Evolutionary conservation across 371 early-diverging fungal species (phyloP).

Genomic region (Lichtheimia ramosa): DNA sequence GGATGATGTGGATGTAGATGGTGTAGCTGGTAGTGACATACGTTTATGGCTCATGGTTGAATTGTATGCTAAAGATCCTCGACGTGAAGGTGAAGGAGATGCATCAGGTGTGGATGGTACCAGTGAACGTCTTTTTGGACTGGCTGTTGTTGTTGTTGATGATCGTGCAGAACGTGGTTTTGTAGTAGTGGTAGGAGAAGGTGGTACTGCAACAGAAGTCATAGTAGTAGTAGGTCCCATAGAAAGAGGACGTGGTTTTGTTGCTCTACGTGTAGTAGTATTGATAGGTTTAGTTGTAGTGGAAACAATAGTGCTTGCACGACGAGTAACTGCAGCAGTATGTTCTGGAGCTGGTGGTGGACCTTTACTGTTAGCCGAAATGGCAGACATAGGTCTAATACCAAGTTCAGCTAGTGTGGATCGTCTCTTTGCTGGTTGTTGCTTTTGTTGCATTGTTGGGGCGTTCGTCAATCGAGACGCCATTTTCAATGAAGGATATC

Average conservation of each 20-base stretch:
- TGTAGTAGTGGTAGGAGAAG: not conserved
- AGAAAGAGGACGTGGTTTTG: conserved; percentile 15
- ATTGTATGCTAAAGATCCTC: not conserved
- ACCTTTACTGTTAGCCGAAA: conserved; percentile 5
- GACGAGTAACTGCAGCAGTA: conserved; percentile 11
- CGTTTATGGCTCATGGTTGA: not conserved
- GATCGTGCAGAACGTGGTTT: conserved; percentile 6
- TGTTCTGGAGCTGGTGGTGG: conserved; percentile 8
- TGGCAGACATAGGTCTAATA: conserved; percentile 16
- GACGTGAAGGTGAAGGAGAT: conserved; percentile 3
- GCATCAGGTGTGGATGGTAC: conserved; percentile 14
- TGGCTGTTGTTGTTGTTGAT: conserved; percentile 13
- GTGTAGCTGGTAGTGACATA: conserved; percentile 9
- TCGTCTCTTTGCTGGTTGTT: conserved; percentile 20
- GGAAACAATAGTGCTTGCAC: not conserved
- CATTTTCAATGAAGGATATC: no score
- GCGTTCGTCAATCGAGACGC: no score
- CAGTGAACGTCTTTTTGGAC: conserved; percentile 28
- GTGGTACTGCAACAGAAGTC: not conserved
- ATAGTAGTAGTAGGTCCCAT: conserved; percentile 10
- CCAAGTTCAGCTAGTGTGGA: conserved; percentile 42
- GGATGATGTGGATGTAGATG: conserved; percentile 13
- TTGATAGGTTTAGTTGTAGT: conserved; percentile 11
- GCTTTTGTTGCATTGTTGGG: no score
- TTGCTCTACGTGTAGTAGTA: conserved; percentile 6